Evolutionary conservation across 1,284 basidiomycete species (phyloP), one percentile per base, ranked within the genome.

Genomic region (Moesziomyces globuligerus): DNA sequence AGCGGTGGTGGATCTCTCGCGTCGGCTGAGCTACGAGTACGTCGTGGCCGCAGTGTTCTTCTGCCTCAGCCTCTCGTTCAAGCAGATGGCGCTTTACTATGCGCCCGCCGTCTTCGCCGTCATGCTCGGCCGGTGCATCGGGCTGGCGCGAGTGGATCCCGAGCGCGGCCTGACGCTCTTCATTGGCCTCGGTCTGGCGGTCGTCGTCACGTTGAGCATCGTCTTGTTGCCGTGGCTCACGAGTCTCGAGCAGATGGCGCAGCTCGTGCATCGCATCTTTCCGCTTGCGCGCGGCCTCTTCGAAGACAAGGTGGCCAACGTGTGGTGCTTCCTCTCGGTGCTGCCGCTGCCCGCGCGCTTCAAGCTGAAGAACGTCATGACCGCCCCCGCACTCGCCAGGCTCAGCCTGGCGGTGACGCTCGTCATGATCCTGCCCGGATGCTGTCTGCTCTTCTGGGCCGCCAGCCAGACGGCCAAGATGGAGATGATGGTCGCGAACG

Each of bases 271-370:
- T 23, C 89, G 94, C 15, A 92, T 96, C 70, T 96, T 97, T 81
- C 94, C 94, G 0, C 91, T 97, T 79, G 86, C 88, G 5, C 89
- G 92, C 39, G 93, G 94, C 8, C 86, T 97, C 6, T 96, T 96
- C 76, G 94, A 97, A 82, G 94, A 96, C 85, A 96, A 96, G 81
- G 94, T 97, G 21, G 91, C 93, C 42, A 97, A 96, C 81, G 91
- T 95, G 77, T 97, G 94, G 84, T 96, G 80, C 60, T 69, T 75
- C 37, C 34, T 76, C 32, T 62, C 57, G 3, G 77, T 80, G 8
- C 57, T 81, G 6, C 80, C 80, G 0, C 21, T 80, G 18, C 79
- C 77, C 7, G 46, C 48, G 29, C 41, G 65, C 8, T 73, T 56
- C 48, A 79, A 80, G 64, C 58, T 75, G 21, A 72, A 58, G 26